These are phyloP conservation scores for Chlorella sp. DNA, from an alignment of 139 green algal genomes.

Conservation along the genomic window DNA sequence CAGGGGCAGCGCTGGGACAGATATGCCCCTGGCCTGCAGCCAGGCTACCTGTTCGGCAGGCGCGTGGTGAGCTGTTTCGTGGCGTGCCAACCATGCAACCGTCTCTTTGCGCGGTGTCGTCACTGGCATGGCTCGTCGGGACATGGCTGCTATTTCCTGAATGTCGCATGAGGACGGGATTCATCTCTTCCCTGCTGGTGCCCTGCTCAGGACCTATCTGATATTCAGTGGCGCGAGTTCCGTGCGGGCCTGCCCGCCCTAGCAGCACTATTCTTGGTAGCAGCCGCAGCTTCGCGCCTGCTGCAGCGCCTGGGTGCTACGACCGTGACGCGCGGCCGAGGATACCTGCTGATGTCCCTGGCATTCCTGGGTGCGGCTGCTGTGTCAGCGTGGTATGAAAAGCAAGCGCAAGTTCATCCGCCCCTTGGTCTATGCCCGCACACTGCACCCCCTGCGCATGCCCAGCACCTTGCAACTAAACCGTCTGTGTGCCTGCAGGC, in stretches of 20 bases:
- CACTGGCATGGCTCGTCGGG: too few species aligned
- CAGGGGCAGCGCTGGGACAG: conserved; percentile 26
- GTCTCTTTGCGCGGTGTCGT: background rate
- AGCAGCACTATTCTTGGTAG: conserved; percentile 37
- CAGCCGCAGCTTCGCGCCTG: conserved; percentile 43
- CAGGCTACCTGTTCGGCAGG: conserved; percentile 12
- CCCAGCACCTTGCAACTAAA: too few species aligned
- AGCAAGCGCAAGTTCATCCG: too few species aligned
- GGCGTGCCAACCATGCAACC: background rate
- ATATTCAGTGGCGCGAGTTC: conserved; percentile 85
- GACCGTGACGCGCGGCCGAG: background rate
- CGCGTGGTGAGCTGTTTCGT: background rate
- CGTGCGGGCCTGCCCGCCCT: conserved; percentile 51
- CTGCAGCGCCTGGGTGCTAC: conserved; percentile 2
- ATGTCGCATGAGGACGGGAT: background rate
- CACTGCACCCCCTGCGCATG: too few species aligned
- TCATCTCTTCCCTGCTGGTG: background rate
- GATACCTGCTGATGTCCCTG: conserved; percentile 30
- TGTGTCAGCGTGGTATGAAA: background rate
- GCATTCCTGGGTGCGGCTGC: conserved; percentile 21
- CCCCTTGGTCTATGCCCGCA: too few species aligned
- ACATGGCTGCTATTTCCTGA: background rate
- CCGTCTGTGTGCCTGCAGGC: conserved; percentile 24
- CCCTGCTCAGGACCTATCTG: conserved; percentile 70
- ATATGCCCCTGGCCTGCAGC: conserved; percentile 38